A percentile compares a stretch with the other conserved stretches of the same genome.
Conservation (phyloP, 495 filamentous ascomycete genomes). For the Penicillium tannophilum region DNA sequence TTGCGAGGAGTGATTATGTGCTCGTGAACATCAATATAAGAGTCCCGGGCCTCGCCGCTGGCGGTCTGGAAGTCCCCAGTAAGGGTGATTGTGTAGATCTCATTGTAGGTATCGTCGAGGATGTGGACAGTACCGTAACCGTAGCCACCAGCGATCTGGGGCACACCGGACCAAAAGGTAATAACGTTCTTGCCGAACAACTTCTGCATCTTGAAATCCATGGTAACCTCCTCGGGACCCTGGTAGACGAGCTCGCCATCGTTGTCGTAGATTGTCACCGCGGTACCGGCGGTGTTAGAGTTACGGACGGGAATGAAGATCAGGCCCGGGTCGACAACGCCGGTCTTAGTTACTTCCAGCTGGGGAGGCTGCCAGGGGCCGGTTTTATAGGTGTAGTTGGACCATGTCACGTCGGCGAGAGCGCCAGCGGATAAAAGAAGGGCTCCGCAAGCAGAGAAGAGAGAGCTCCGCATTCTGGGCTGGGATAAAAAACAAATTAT, state of each 20-base stretch:
- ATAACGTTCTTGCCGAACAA: constrained; percentile 28
- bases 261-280: constrained; percentile 22
- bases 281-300: constrained; percentile 15
- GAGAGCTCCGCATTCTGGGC: constrained; percentile 7
- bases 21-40: constrained; percentile 38
- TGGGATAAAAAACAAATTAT: neutral
- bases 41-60: constrained; percentile 7
- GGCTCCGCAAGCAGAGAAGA: neutral
- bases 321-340: constrained; percentile 13
- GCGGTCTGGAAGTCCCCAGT: constrained; percentile 13
- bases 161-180: constrained; percentile 25
- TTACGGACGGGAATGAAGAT: constrained; percentile 22
- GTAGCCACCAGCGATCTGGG: constrained; percentile 14
- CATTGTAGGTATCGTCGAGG: constrained; percentile 45
- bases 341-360: constrained; percentile 17
- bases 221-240: constrained; percentile 16
- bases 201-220: constrained; percentile 23
- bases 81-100: constrained; percentile 33
- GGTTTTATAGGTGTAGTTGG: constrained; percentile 15
- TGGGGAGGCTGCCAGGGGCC: constrained; percentile 22
- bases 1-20: constrained; percentile 39
- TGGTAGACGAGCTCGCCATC: constrained; percentile 29
- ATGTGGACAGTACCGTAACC: constrained; percentile 37
- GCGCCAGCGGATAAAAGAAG: neutral
- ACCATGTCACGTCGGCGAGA: constrained; percentile 10